Evolutionary conservation across 2,329 filamentous ascomycete genomes (phyloP), one percentile per base, ranked within the genome.

Genomic region (Periconia sp.): DNA sequence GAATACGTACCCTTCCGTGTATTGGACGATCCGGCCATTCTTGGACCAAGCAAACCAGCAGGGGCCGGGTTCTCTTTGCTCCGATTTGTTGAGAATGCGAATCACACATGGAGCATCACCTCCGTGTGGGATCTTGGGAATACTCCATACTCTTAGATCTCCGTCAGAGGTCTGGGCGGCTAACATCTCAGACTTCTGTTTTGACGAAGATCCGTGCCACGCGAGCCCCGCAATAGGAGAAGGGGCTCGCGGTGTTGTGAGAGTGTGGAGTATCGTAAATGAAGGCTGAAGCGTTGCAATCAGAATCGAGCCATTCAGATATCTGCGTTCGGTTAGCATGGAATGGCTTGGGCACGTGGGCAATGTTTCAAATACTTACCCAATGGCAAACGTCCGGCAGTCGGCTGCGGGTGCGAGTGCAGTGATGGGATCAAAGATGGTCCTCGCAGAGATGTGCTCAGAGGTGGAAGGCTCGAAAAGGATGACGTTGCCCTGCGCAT

Each of bases 21-120:
- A 92, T 71, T 99, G 94, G 52, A 99, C 85, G 54, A 99, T 91
- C 55, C 92, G 87, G 26, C 94, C 94, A 74, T 96, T 97, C 73
- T 96, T 97, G 0, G 94, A 97, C 94, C 94, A 99, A 15, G 85
- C 88, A 78, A 96, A 92, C 94, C 94, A 99, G 66, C 95, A 96
- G 25, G 89, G 87, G 1, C 90, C 90, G 3, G 83, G 74, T 23
- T 83, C 75, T 54, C 81, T 85, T 53, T 85, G 85, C 48, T 96
- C 91, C 6, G 85, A 85, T 58, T 88, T 81, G 68, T 89, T 92
- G 35, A 99, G 75, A 19, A 95, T 86, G 50, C 94, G 82, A 46
- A 97, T 95, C 6, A 96, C 88, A 62, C 92, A 92, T 24, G 92
- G 92, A 13, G 86, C 80, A 56, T 96, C 83, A 58, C 80, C 72